These are phyloP conservation scores for Aureobasidium melanogenum DNA, from an alignment of 2,329 filamentous ascomycete genomes.

Conservation along the genomic window DNA sequence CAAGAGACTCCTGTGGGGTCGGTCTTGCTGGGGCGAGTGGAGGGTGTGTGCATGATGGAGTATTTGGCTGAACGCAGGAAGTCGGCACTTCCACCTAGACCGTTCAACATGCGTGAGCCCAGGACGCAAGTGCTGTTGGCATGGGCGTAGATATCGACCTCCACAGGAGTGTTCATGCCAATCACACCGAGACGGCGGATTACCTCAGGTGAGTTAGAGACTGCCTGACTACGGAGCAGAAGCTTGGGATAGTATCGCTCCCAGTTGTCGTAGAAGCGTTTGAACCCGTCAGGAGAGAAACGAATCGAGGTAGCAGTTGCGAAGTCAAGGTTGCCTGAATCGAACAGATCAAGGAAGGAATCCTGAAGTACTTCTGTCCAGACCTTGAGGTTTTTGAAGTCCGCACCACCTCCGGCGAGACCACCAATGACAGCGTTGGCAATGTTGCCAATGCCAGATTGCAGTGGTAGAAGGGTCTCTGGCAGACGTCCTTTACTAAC, in stretches of 20 bases:
- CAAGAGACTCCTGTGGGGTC: constrained; percentile 75
- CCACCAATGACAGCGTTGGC: constrained; percentile 86
- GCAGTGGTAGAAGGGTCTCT: constrained; percentile 65
- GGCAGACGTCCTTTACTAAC: constrained; percentile 70
- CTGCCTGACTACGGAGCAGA: constrained; percentile 76
- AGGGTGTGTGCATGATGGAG: constrained; percentile 89
- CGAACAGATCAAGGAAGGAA: constrained; percentile 86
- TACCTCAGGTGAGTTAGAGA: constrained; percentile 85
- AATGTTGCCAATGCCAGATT: constrained; percentile 88
- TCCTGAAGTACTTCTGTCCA: constrained; percentile 94
- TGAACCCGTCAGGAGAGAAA: constrained; percentile 84
- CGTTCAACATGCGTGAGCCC: constrained; percentile 81
- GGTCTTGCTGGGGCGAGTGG: constrained; percentile 67
- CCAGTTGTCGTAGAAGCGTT: constrained; percentile 83
- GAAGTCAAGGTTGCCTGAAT: constrained; percentile 74
- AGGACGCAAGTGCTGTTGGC: constrained; percentile 87
- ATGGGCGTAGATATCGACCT: constrained; percentile 91
- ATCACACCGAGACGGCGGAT: constrained; percentile 81
- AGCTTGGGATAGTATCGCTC: constrained; percentile 72
- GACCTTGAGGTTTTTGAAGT: constrained; percentile 81
- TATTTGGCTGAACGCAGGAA: constrained; percentile 74
- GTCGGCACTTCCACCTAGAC: constrained; percentile 71
- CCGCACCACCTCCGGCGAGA: constrained; percentile 59
- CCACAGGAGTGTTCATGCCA: constrained; percentile 90
- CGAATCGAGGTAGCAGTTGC: constrained; percentile 84